These are phyloP conservation scores for Trichoderma sp. DNA, from an alignment of 2,329 filamentous ascomycete species.

Conservation along the genomic window DNA sequence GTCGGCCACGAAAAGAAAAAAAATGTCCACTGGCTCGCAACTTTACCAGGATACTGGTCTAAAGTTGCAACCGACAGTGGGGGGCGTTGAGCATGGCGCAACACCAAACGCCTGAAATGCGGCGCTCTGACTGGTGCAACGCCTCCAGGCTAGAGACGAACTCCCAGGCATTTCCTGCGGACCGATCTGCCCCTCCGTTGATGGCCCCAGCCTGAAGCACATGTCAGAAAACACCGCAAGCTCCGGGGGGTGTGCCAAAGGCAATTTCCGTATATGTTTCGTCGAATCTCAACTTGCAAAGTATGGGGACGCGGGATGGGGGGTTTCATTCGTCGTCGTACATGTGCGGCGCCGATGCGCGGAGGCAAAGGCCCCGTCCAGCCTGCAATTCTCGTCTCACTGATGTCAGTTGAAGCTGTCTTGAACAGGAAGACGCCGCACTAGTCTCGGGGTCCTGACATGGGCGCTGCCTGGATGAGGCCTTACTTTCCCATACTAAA, in stretches of 20 bases:
- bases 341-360: conserved; percentile 15
- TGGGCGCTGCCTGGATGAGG: neutral
- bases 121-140: conserved; percentile 16
- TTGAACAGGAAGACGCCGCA: neutral
- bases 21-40: conserved; percentile 21
- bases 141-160: conserved; percentile 10
- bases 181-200: conserved; percentile 26
- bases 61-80: conserved; percentile 25
- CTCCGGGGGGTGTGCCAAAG: conserved; percentile 15
- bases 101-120: conserved; percentile 9
- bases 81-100: conserved; percentile 17
- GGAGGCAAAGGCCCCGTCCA: conserved; percentile 4
- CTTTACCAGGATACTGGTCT: conserved; percentile 11
- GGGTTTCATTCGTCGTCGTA: conserved; percentile 9
- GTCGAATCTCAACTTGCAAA: neutral
- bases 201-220: conserved; percentile 25
- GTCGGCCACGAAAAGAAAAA: neutral
- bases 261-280: conserved; percentile 7
- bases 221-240: conserved; percentile 30
- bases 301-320: conserved; percentile 13
- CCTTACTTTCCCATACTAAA: neutral
- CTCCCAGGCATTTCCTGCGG: conserved; percentile 18
- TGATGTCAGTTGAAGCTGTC: conserved; percentile 15
- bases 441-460: conserved; percentile 17
- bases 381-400: neutral